phyloP scores from a whole-genome alignment of 2,329 filamentous ascomycete genomes.

The Didymella pinodella region DNA sequence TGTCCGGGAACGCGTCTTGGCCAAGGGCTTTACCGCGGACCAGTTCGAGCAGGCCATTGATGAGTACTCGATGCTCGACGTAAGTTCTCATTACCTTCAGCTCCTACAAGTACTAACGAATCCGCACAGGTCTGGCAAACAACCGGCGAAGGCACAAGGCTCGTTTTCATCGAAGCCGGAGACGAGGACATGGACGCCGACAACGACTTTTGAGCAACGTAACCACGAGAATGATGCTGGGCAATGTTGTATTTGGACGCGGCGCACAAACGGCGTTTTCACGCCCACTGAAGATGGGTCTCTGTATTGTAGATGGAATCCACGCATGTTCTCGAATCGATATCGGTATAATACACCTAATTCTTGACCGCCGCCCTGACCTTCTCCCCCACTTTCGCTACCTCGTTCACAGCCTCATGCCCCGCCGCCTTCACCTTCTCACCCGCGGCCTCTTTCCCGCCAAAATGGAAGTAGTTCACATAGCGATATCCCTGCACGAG shows the following conservation, averaged over 20 bases:
- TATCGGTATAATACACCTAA: background rate
- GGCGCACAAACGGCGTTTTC: constrained; percentile 40
- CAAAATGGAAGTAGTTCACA: constrained; percentile 65
- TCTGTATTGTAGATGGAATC: background rate
- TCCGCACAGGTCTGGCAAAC: constrained; percentile 61
- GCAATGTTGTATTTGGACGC: constrained; percentile 29
- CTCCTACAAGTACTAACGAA: constrained; percentile 39
- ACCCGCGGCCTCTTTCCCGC: constrained; percentile 53
- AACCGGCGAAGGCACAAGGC: constrained; percentile 60
- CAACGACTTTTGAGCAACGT: constrained; percentile 42
- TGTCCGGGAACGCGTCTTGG: constrained; percentile 89
- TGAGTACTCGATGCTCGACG: constrained; percentile 87
- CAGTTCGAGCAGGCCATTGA: constrained; percentile 87
- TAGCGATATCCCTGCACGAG: constrained; percentile 68
- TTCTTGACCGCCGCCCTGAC: background rate
- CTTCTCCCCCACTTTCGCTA: background rate
- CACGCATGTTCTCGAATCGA: no score
- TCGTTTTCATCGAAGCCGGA: constrained; percentile 63
- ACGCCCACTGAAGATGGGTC: constrained; percentile 1
- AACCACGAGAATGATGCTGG: constrained; percentile 18
- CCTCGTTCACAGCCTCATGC: background rate
- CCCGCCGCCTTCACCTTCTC: constrained; percentile 43
- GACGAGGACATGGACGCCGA: constrained; percentile 54
- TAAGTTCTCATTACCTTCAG: constrained; percentile 62
- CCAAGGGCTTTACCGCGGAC: constrained; percentile 95